phyloP scores from a whole-genome alignment of 768 basidiomycete species.

The Nevesoporus exiguus region DNA sequence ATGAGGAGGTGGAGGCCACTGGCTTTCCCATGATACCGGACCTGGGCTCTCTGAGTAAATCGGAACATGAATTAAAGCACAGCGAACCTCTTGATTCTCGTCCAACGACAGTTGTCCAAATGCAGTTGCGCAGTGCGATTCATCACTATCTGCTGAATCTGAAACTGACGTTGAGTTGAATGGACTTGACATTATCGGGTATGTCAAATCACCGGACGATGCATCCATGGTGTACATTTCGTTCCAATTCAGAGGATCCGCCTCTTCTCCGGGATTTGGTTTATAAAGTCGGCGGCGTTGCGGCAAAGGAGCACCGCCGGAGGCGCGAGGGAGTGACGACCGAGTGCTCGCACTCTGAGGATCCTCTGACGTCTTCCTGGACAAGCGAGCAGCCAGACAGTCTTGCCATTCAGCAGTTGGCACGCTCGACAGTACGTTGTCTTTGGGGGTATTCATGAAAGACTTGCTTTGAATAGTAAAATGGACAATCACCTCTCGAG shows the following conservation, averaged over 20 bases:
- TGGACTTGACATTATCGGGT: not conserved
- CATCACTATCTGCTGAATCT: conserved; percentile 39
- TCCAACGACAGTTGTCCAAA: conserved; percentile 72
- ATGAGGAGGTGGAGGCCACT: conserved; percentile 77
- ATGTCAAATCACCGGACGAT: conserved; percentile 28
- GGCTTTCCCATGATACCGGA: conserved; percentile 79
- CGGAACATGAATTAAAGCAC: not conserved
- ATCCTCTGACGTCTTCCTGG: conserved; percentile 24
- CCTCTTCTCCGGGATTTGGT: conserved; percentile 11
- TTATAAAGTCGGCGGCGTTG: conserved; percentile 47
- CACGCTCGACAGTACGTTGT: conserved; percentile 54
- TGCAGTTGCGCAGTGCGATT: conserved; percentile 47
- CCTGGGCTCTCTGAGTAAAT: conserved; percentile 39
- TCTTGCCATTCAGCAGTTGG: conserved; percentile 82
- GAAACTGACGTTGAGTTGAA: conserved; percentile 20
- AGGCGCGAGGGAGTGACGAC: conserved; percentile 25
- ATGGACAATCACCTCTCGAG: conserved; percentile 43
- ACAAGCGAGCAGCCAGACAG: conserved; percentile 55
- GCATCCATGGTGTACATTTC: conserved; percentile 57
- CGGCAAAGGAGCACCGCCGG: conserved; percentile 35
- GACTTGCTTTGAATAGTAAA: not conserved
- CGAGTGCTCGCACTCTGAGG: conserved; percentile 7
- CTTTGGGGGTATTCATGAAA: conserved; percentile 31
- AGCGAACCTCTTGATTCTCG: conserved; percentile 65
- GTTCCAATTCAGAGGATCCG: conserved; percentile 46